Evolutionary conservation across 306 rosid genomes (phyloP), one percentile per base, ranked within the genome.

Genomic region (Acacia acuminata): DNA sequence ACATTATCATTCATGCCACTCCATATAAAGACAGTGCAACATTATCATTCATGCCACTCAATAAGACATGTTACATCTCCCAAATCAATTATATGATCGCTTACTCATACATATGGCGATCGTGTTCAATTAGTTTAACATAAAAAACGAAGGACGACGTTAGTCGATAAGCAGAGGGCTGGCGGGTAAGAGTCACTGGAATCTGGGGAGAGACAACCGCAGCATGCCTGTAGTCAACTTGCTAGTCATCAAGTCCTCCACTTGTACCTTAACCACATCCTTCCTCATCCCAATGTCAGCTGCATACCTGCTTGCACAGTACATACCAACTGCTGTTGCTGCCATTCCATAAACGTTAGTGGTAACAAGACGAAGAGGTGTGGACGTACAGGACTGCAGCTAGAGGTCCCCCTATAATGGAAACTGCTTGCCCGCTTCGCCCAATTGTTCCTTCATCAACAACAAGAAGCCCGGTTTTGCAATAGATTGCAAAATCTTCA

Each of bases 381-480:
- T 76, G 1, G 98, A 90, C 27, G 73, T 73, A 90, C 94, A 0
- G 20, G 56, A 38, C n/a, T 51, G n/a, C 42, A 65, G 17, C 94
- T 22, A 96, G 88, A 80, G 98, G 98, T 4, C 98, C 99, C 11
- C 98, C 98, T n/a, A 95, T 90, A 50, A 92, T 92, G 15, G 99
- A 93, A 60, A 79, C 89, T 9, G 96, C 93, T 79, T 95, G 99
- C 42, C 99, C 99, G 56, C 98, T 96, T 78, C 88, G 98, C 61
- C 98, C 94, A 9, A 95, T 47, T 77, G 79, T 90, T 74, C 93
- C 87, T 79, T 87, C 84, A 20, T 91, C 91, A 78, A 90, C 64
- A 75, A 95, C 96, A 42, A 96, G 91, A 30, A 91, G 90, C 43
- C 96, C 96, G 0, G 98, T 96, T 85, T 96, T 96, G 97, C 99